Conservation (phyloP, 768 basidiomycete genomes). For the Lanmaoa rubissima region DNA sequence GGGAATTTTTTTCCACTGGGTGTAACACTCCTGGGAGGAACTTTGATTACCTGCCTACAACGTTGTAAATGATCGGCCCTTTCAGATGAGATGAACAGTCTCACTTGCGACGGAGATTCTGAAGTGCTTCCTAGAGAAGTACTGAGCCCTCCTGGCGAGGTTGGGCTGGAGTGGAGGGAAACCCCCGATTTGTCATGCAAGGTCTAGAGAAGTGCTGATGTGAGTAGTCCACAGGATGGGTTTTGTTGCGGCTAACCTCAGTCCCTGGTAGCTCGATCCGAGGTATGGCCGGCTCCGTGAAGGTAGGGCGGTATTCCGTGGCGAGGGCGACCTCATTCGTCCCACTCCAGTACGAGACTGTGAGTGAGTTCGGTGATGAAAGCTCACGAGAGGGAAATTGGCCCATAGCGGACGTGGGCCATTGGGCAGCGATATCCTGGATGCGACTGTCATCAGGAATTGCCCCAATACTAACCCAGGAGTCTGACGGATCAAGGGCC, state of each 20-base stretch:
- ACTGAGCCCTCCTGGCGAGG: background rate
- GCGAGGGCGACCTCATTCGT: background rate
- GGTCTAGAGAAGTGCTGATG: background rate
- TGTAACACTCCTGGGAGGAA: constrained; percentile 15
- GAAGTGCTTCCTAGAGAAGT: background rate
- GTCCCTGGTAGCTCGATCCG: background rate
- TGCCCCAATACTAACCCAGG: background rate
- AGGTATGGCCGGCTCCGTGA: background rate
- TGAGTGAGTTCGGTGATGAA: background rate
- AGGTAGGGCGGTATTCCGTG: background rate
- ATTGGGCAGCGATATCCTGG: background rate
- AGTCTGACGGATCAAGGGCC: background rate
- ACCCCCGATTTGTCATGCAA: background rate
- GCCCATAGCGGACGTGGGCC: background rate
- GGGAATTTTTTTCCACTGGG: constrained; percentile 12
- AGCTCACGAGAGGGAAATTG: background rate
- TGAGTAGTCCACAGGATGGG: background rate
- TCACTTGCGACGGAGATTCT: constrained; percentile 4
- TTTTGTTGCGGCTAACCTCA: background rate
- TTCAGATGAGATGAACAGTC: background rate
- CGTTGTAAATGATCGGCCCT: background rate
- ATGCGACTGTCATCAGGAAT: background rate
- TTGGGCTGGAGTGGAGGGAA: background rate
- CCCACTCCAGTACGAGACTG: background rate
- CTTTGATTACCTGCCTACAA: background rate